Percentiles rank a stretch among this genome's conserved stretches.
Evolutionary conservation across 257 asterid species (phyloP).

Genomic region (Solanum dulcamara): DNA sequence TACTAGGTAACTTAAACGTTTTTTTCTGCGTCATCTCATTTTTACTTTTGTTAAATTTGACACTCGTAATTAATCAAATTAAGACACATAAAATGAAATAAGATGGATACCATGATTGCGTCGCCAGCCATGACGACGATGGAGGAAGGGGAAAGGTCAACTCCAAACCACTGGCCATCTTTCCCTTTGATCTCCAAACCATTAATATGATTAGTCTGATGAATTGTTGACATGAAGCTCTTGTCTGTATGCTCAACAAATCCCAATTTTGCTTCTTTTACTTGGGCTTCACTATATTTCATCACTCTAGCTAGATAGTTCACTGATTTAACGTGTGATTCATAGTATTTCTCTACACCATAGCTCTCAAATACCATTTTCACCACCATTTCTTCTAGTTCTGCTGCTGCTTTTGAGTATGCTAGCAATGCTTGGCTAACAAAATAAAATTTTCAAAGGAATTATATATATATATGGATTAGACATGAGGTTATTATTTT

Average conservation of each 20-base stretch:
- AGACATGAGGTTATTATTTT: too few relatives aligned
- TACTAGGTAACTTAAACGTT: not conserved
- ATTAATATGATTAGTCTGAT: conserved; percentile 41
- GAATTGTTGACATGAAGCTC: conserved; percentile 62
- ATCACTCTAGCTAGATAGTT: conserved; percentile 49
- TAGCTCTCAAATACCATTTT: conserved; percentile 61
- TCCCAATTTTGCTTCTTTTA: conserved; percentile 33
- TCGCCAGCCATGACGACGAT: conserved; percentile 79
- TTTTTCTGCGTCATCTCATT: not conserved
- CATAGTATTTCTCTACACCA: conserved; percentile 45
- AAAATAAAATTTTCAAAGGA: not conserved
- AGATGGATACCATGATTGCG: conserved; percentile 46
- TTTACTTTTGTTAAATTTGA: not conserved
- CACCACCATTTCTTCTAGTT: conserved; percentile 37
- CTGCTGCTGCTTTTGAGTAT: conserved; percentile 48
- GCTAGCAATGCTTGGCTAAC: conserved; percentile 25
- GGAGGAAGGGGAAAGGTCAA: conserved; percentile 39
- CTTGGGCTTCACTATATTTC: conserved; percentile 41
- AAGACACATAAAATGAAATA: not conserved
- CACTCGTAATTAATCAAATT: not conserved
- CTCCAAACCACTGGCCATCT: conserved; percentile 60
- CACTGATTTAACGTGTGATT: conserved; percentile 18
- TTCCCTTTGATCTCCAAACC: conserved; percentile 55
- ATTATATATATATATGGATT: not conserved
- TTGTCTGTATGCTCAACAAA: conserved; percentile 69